phyloP scores from a whole-genome alignment of 441 rosid genomes.

The Flueggea neowawraea region DNA sequence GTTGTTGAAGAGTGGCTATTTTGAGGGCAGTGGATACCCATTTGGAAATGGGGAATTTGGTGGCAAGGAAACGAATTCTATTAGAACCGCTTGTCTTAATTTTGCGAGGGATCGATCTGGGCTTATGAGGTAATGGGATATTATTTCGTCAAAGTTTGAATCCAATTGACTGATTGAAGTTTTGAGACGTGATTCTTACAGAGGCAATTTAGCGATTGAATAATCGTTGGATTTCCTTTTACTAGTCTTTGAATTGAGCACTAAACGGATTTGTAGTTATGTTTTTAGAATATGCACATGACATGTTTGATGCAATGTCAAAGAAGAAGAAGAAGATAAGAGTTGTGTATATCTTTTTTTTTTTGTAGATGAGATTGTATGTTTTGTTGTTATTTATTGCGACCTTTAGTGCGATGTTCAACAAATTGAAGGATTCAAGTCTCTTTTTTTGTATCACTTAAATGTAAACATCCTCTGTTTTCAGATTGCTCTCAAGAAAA shows the following conservation, averaged over 20 bases:
- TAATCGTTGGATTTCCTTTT: not conserved
- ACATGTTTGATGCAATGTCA: slow-evolving; percentile 26
- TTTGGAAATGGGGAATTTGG: slow-evolving; percentile 29
- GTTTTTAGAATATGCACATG: slow-evolving; percentile 13
- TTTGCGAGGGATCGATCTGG: slow-evolving; percentile 62
- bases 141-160: too few species aligned
- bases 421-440: too few species aligned
- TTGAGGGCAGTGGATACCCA: slow-evolving; percentile 39
- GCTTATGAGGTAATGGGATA: slow-evolving; percentile 50
- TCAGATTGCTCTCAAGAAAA: slow-evolving; percentile 62
- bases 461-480: slow-evolving; percentile 8
- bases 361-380: too few species aligned
- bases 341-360: too few species aligned
- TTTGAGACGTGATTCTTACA: too few species aligned
- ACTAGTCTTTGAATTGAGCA: not conserved
- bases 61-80: slow-evolving; percentile 47
- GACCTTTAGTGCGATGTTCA: too few species aligned
- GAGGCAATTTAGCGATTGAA: too few species aligned
- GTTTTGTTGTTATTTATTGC: too few species aligned
- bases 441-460: too few species aligned
- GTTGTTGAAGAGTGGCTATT: slow-evolving; percentile 54
- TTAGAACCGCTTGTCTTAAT: slow-evolving; percentile 74
- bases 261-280: not conserved
- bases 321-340: too few species aligned
- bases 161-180: not conserved